phyloP scores from a whole-genome alignment of 441 rosid genomes.

The Gossypium gossypioides region DNA sequence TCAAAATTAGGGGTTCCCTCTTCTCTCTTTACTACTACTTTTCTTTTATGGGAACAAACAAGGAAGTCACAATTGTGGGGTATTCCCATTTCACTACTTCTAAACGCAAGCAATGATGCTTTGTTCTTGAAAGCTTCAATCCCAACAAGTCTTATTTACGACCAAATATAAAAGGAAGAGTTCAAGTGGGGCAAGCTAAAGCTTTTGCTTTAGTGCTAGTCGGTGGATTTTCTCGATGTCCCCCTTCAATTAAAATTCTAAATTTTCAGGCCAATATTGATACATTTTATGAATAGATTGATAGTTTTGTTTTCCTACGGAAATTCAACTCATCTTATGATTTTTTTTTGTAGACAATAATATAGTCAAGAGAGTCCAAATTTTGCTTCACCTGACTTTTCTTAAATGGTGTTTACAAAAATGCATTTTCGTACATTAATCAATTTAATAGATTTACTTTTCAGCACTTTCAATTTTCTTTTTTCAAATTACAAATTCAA shows the following conservation, averaged over 20 bases:
- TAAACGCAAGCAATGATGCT: constrained; percentile 38
- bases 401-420: background rate
- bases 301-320: background rate
- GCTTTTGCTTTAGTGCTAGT: constrained; percentile 16
- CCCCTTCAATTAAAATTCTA: background rate
- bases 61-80: constrained; percentile 19
- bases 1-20: constrained; percentile 13
- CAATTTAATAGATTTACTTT: background rate
- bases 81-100: constrained; percentile 17
- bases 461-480: background rate
- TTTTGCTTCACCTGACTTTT: background rate
- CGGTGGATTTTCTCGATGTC: constrained; percentile 18
- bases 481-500: background rate
- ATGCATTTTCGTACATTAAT: background rate
- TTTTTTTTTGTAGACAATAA: background rate
- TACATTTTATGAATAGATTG: background rate
- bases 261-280: background rate
- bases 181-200: constrained; percentile 32
- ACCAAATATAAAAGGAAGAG: background rate
- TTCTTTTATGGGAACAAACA: background rate
- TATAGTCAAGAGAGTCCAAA: background rate
- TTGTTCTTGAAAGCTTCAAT: constrained; percentile 5
- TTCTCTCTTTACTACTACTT: background rate
- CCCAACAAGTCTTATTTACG: background rate
- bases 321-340: background rate